These are phyloP conservation scores for Citrullus colocynthis DNA, from an alignment of 306 rosid species.

Conservation along the genomic window DNA sequence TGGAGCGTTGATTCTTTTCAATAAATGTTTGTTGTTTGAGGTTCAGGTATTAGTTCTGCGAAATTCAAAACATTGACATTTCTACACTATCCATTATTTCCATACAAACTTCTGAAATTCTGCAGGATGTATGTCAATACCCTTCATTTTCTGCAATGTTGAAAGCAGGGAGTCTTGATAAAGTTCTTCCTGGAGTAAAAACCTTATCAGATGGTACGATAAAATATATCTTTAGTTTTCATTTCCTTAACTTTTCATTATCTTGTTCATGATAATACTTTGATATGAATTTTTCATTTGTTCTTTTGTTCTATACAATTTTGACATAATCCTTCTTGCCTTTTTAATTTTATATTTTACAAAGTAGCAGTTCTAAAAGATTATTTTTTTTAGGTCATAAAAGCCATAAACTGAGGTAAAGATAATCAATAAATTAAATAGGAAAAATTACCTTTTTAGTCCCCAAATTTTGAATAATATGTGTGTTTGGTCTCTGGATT, in stretches of 20 bases:
- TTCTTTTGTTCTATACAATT: neutral
- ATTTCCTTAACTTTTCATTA: neutral
- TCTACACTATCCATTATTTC: neutral
- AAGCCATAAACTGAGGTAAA: neutral
- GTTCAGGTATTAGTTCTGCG: conserved; percentile 37
- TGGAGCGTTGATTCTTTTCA: conserved; percentile 39
- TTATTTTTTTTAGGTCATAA: neutral
- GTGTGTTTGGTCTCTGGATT: too few relatives aligned
- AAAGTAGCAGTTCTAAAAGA: neutral
- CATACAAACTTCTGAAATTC: conserved; percentile 1
- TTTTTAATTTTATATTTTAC: neutral
- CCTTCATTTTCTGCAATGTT: conserved; percentile 47
- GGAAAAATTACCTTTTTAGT: too few relatives aligned
- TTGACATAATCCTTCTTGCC: neutral
- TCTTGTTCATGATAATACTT: neutral
- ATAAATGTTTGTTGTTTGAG: conserved; percentile 49
- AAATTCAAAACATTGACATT: neutral
- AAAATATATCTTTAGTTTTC: neutral
- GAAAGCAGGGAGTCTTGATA: conserved; percentile 30
- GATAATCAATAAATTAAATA: neutral
- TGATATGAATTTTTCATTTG: neutral
- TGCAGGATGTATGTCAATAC: conserved; percentile 33
- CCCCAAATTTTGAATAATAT: too few relatives aligned
- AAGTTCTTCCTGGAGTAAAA: conserved; percentile 62
- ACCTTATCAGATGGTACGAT: conserved; percentile 45